Conservation (phyloP, 1,284 basidiomycete genomes). For the Melampsora abietis-canadensis region DNA sequence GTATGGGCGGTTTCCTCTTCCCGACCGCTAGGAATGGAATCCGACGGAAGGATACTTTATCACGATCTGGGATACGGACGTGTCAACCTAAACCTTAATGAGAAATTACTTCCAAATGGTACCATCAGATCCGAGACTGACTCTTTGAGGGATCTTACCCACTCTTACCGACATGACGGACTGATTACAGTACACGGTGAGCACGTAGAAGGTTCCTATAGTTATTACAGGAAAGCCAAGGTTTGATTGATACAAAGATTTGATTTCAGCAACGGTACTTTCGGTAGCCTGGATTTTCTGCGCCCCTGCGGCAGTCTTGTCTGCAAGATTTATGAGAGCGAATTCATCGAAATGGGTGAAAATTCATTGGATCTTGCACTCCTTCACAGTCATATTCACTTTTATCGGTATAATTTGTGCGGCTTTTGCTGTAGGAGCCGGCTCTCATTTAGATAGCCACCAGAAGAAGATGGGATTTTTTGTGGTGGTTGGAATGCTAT, state of each 20-base stretch:
- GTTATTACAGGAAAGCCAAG: no score
- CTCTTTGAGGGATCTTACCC: slow-evolving; percentile 3
- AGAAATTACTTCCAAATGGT: neutral
- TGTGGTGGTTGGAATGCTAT: slow-evolving; percentile 23
- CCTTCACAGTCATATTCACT: slow-evolving; percentile 16
- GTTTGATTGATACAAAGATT: slow-evolving; percentile 1
- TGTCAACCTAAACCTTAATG: slow-evolving; percentile 4
- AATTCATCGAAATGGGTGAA: slow-evolving; percentile 14
- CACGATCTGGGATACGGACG: slow-evolving; percentile 36
- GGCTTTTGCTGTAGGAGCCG: slow-evolving; percentile 23
- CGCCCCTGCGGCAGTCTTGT: slow-evolving; percentile 21
- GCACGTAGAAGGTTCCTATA: neutral
- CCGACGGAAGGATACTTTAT: slow-evolving; percentile 4
- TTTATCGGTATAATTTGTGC: slow-evolving; percentile 28
- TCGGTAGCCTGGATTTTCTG: slow-evolving; percentile 20
- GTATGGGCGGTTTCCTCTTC: slow-evolving; percentile 36
- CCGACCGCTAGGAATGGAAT: slow-evolving; percentile 4
- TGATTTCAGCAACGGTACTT: slow-evolving; percentile 25
- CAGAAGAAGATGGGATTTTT: slow-evolving; percentile 33
- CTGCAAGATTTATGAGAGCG: slow-evolving; percentile 18
- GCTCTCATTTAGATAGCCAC: slow-evolving; percentile 31
- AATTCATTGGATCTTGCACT: slow-evolving; percentile 30
- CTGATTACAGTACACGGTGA: slow-evolving; percentile 41
- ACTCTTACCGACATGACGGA: slow-evolving; percentile 34
- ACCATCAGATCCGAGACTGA: slow-evolving; percentile 5